Conservation (phyloP, 1,284 basidiomycete genomes). For the Leccinum olivaceoglutinosum region DNA sequence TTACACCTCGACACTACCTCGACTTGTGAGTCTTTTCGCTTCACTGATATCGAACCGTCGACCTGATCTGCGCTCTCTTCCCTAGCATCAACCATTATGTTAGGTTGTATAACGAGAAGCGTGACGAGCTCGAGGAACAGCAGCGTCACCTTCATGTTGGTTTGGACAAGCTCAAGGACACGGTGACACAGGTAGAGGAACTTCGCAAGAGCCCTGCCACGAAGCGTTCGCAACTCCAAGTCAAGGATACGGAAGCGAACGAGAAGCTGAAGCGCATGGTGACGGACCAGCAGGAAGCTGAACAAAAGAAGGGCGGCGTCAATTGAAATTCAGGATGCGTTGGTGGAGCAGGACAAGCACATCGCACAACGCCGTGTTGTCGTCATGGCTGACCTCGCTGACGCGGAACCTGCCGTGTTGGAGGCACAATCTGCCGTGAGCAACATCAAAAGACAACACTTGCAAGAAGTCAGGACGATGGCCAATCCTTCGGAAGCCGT, state of each 20-base stretch:
- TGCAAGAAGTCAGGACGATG: constrained; percentile 98
- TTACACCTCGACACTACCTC: constrained; percentile 97
- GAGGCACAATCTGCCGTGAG: constrained; percentile 95
- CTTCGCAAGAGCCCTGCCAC: constrained; percentile 92
- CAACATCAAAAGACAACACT: constrained; percentile 95
- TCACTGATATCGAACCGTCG: background rate
- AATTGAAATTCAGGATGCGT: constrained; percentile 90
- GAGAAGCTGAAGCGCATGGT: constrained; percentile 98
- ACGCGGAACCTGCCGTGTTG: constrained; percentile 94
- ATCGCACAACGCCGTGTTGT: constrained; percentile 86
- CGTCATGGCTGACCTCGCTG: constrained; percentile 94
- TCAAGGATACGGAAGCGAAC: constrained; percentile 93
- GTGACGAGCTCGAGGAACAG: constrained; percentile 98
- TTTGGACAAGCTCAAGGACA: constrained; percentile 94
- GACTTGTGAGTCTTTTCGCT: constrained; percentile 78
- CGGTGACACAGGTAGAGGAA: constrained; percentile 94
- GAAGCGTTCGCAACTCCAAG: constrained; percentile 89
- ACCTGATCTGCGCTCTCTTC: constrained; percentile 13
- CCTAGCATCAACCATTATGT: constrained; percentile 94
- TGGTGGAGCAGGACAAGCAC: constrained; percentile 86
- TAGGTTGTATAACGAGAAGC: constrained; percentile 92
- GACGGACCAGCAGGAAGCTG: constrained; percentile 95
- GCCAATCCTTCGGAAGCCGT: constrained; percentile 97
- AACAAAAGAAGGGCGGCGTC: constrained; percentile 95
- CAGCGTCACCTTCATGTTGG: constrained; percentile 98